Conservation (phyloP, 805 yeast genomes). For the Hyphopichia homilentoma region DNA sequence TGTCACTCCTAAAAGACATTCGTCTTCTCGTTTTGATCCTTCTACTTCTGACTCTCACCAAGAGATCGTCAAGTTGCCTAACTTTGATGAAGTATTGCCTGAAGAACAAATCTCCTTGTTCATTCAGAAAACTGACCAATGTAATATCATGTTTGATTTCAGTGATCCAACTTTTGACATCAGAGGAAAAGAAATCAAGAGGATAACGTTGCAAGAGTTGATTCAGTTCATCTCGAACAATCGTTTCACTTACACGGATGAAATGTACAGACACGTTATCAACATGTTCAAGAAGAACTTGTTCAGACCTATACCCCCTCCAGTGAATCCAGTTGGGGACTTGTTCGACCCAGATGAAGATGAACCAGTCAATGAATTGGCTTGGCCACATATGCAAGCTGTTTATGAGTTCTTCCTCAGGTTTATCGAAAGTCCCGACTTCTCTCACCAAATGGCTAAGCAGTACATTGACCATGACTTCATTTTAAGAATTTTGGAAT, state of each 20-base stretch:
- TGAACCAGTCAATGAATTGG: constrained; percentile 92
- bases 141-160: constrained; percentile 92
- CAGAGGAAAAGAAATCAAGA: constrained; percentile 88
- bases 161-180: constrained; percentile 89
- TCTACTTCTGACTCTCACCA: constrained; percentile 38
- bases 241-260: constrained; percentile 83
- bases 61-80: constrained; percentile 70
- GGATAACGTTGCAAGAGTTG: constrained; percentile 82
- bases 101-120: constrained; percentile 78
- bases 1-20: constrained; percentile 79
- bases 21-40: constrained; percentile 88
- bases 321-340: constrained; percentile 95
- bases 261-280: constrained; percentile 84
- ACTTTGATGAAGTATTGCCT: constrained; percentile 79
- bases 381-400: constrained; percentile 99
- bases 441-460: constrained; percentile 88
- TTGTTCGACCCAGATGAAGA: constrained; percentile 97
- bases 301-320: constrained; percentile 96
- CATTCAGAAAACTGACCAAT: constrained; percentile 86
- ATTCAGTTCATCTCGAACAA: constrained; percentile 82
- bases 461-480: constrained; percentile 91
- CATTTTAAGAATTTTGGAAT: constrained; percentile 72
- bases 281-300: constrained; percentile 85
- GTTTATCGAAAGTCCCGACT: constrained; percentile 92
- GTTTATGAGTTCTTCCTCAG: constrained; percentile 92